These are phyloP conservation scores for Diaporthe sp. DNA, from an alignment of 2,329 filamentous ascomycete genomes.

Conservation along the genomic window DNA sequence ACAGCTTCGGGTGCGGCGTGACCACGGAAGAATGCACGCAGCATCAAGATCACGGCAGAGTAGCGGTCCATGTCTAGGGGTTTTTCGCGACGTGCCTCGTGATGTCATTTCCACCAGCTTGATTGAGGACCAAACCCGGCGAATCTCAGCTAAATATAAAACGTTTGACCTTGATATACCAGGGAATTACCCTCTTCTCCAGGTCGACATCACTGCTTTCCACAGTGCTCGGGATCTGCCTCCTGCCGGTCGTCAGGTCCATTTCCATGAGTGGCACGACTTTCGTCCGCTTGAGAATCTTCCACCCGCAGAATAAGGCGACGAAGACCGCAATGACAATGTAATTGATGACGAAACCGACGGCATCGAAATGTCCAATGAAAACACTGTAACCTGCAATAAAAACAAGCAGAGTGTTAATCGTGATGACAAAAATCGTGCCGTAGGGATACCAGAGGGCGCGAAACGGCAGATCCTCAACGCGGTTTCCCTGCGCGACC, in stretches of 20 bases:
- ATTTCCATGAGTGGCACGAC: slow-evolving; percentile 26
- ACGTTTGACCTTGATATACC: slow-evolving; percentile 33
- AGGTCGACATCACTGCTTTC: neutral
- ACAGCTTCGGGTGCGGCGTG: neutral
- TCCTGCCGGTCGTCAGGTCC: slow-evolving; percentile 31
- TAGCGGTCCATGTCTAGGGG: neutral
- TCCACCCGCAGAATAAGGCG: slow-evolving; percentile 61
- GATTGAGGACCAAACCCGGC: neutral
- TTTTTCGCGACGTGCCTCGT: neutral
- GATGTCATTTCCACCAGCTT: neutral
- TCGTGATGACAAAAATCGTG: slow-evolving; percentile 61
- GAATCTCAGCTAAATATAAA: neutral
- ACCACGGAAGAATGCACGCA: neutral
- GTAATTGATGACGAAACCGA: slow-evolving; percentile 68
- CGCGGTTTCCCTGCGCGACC: slow-evolving; percentile 52
- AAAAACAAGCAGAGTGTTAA: slow-evolving; percentile 64
- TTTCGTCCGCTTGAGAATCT: slow-evolving; percentile 52
- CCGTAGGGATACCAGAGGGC: slow-evolving; percentile 65
- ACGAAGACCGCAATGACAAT: slow-evolving; percentile 66
- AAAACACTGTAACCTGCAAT: slow-evolving; percentile 68
- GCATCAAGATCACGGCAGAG: neutral
- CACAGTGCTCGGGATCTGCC: slow-evolving; percentile 6
- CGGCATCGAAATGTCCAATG: slow-evolving; percentile 62
- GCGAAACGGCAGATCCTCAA: slow-evolving; percentile 60
- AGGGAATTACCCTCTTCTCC: slow-evolving; percentile 20